Percentiles rank a stretch among this genome's conserved stretches.
These are phyloP conservation scores for Crithidia thermophila DNA, from an alignment of 208 protist species.

Conservation along the genomic window DNA sequence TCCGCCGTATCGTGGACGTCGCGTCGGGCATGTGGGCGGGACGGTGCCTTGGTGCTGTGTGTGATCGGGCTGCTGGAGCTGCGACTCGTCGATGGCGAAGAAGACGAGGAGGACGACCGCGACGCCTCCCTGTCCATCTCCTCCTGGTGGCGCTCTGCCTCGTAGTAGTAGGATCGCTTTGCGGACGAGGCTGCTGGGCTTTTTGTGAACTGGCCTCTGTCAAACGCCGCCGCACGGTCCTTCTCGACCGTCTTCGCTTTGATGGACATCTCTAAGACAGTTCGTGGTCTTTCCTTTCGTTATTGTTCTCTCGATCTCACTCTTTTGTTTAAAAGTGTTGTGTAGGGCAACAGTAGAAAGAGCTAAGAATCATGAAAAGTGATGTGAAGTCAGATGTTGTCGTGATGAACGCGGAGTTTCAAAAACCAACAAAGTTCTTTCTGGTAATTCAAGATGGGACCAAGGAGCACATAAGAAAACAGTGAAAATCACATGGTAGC, in stretches of 20 bases:
- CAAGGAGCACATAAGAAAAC: too few relatives aligned
- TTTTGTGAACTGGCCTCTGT: slow-evolving; percentile 47
- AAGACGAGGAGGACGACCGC: slow-evolving; percentile 33
- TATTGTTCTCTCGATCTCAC: too few relatives aligned
- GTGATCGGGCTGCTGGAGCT: background rate
- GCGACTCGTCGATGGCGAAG: slow-evolving; percentile 15
- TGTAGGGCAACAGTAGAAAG: too few relatives aligned
- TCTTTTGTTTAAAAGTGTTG: too few relatives aligned
- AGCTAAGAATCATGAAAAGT: too few relatives aligned
- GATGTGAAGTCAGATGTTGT: too few relatives aligned
- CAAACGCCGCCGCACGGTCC: slow-evolving; percentile 47
- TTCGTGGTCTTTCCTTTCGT: too few relatives aligned
- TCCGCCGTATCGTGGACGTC: background rate
- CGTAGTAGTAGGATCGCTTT: slow-evolving; percentile 51
- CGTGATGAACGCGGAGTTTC: too few relatives aligned
- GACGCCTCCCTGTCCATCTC: slow-evolving; percentile 20
- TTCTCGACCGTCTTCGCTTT: slow-evolving; percentile 79
- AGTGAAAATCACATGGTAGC: too few relatives aligned
- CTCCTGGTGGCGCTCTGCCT: slow-evolving; percentile 22
- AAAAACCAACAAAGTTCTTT: too few relatives aligned
- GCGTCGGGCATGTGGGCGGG: background rate
- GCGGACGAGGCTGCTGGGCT: background rate
- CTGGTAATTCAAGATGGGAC: too few relatives aligned
- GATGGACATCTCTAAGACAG: slow-evolving; percentile 61
- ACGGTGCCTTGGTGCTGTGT: background rate